These are phyloP conservation scores for Chamaecyparis obtusa DNA, from an alignment of 75 land plant genomes.

Conservation along the genomic window DNA sequence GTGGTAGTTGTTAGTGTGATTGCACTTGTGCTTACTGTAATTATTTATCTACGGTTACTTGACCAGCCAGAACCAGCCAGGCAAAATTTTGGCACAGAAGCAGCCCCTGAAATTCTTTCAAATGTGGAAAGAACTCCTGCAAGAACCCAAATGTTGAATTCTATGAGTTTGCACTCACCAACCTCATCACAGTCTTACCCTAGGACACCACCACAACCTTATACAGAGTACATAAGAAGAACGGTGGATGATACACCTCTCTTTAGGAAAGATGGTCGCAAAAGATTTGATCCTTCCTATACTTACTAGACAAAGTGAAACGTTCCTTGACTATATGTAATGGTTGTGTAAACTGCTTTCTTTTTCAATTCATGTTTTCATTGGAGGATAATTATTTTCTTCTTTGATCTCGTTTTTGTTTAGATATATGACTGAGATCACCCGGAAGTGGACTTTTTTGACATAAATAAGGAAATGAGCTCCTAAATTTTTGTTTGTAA, in stretches of 20 bases:
- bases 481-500: background rate
- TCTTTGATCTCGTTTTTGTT: background rate
- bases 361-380: background rate
- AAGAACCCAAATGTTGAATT: constrained; percentile 16
- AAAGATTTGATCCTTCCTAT: constrained; percentile 69
- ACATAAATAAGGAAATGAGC: background rate
- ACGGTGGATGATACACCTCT: constrained; percentile 92
- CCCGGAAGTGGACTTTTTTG: background rate
- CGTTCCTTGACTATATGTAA: background rate
- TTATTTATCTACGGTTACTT: constrained; percentile 39
- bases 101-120: constrained; percentile 16
- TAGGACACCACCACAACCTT: constrained; percentile 73
- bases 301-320: constrained; percentile 41
- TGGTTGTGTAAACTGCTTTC: background rate
- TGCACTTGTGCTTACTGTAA: constrained; percentile 28
- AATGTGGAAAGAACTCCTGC: constrained; percentile 21
- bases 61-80: constrained; percentile 24
- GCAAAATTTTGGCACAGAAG: constrained; percentile 6
- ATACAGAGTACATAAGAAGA: constrained; percentile 83
- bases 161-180: constrained; percentile 12
- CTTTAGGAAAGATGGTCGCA: constrained; percentile 53
- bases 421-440: background rate
- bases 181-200: constrained; percentile 23
- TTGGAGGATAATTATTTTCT: background rate
- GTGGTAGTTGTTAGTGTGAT: constrained; percentile 27